phyloP scores from a whole-genome alignment of 345 rosid species.

The Dipteronia sinensis region DNA sequence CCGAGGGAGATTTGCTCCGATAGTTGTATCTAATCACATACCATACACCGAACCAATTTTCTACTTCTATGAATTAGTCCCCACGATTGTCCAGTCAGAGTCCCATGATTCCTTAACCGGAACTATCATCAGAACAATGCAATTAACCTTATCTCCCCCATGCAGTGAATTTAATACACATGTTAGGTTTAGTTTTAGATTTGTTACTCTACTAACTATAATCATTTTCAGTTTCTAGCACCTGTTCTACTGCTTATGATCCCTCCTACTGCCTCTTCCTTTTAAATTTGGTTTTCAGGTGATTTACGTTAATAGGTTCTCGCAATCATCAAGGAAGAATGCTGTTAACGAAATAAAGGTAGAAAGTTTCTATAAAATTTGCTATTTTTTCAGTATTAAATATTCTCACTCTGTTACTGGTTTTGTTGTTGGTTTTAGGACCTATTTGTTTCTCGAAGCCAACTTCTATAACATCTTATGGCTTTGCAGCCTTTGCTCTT shows the following conservation, averaged over 20 bases:
- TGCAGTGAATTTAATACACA: not conserved
- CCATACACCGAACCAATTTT: slow-evolving; percentile 93
- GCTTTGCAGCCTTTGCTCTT: not conserved
- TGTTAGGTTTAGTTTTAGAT: not conserved
- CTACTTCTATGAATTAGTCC: slow-evolving; percentile 84
- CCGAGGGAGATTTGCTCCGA: slow-evolving; percentile 81
- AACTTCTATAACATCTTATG: not conserved
- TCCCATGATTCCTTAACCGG: slow-evolving; percentile 95
- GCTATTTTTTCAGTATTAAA: not conserved
- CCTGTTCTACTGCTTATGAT: not conserved
- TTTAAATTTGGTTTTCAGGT: slow-evolving; percentile 49
- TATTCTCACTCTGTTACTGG: not conserved
- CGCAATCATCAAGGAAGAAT: slow-evolving; percentile 78
- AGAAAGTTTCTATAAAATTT: slow-evolving; percentile 46
- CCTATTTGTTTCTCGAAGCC: not conserved
- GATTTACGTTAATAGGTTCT: slow-evolving; percentile 90
- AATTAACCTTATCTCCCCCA: slow-evolving; percentile 41
- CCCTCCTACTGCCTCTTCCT: not conserved
- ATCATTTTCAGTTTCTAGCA: not conserved
- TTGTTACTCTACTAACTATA: not conserved
- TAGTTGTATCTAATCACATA: slow-evolving; percentile 88
- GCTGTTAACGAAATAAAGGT: slow-evolving; percentile 96
- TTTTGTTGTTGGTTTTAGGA: not conserved
- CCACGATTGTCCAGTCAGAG: slow-evolving; percentile 91
- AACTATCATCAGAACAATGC: slow-evolving; percentile 98